A percentile compares a stretch with the other conserved stretches of the same genome.
phyloP scores from a whole-genome alignment of 2,329 filamentous ascomycete genomes.

The Trichoderma pleuroti region DNA sequence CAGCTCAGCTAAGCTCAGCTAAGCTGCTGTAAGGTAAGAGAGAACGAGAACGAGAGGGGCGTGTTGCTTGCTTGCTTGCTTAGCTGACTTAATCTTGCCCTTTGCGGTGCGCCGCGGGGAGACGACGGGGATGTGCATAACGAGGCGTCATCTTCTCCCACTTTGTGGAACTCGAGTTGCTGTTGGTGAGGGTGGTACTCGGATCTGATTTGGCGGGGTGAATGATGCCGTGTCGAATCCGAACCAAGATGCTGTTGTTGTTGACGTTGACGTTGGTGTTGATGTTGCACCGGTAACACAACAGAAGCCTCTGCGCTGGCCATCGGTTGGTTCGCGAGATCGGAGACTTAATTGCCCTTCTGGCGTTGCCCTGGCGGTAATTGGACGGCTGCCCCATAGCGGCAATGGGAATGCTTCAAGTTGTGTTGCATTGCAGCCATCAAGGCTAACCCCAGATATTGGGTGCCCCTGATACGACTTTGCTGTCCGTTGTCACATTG shows the following conservation, averaged over 20 bases:
- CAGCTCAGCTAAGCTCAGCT: not conserved
- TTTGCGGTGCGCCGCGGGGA: not conserved
- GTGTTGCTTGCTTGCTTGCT: not conserved
- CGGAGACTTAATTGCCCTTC: not conserved
- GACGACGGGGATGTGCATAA: not conserved
- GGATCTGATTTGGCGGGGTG: not conserved
- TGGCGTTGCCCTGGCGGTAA: not conserved
- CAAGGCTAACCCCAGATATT: constrained; percentile 11
- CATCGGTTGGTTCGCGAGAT: not conserved
- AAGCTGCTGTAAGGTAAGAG: not conserved
- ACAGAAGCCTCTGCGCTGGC: not conserved
- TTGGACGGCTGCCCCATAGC: not conserved
- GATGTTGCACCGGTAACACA: not conserved
- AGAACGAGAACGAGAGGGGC: not conserved
- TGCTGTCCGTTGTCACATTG: not conserved
- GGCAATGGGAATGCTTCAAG: not conserved
- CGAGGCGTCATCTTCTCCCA: not conserved
- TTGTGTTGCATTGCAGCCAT: constrained; percentile 14
- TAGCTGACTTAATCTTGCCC: not conserved
- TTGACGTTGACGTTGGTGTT: not conserved
- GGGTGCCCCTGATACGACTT: constrained; percentile 12
- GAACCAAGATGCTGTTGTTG: not conserved
- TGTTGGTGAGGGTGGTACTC: not conserved
- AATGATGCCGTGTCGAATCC: not conserved
- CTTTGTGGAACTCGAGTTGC: not conserved